These are phyloP conservation scores for Iberis pinnata DNA, from an alignment of 345 rosid genomes.

Conservation along the genomic window DNA sequence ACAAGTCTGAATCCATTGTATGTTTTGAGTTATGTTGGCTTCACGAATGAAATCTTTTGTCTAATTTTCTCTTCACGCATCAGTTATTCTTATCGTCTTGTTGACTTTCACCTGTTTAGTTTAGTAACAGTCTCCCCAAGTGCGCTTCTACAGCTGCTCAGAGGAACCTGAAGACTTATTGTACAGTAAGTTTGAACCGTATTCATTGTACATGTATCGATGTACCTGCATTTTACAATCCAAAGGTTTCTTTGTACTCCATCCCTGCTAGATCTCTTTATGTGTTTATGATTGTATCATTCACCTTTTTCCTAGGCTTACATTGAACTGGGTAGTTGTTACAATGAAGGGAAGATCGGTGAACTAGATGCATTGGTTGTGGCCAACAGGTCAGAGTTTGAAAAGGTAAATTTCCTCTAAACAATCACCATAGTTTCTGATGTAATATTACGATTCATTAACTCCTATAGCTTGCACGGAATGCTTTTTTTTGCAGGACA, in stretches of 20 bases:
- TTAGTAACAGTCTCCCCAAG: conserved; percentile 67
- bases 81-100: conserved; percentile 17
- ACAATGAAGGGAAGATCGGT: conserved; percentile 51
- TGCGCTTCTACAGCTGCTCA: conserved; percentile 78
- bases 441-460: too few relatives aligned
- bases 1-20: too few relatives aligned
- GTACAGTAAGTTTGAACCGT: conserved; percentile 23
- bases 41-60: background rate
- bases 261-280: conserved; percentile 2
- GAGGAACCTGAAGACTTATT: conserved; percentile 60
- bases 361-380: conserved; percentile 52
- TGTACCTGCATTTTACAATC: background rate
- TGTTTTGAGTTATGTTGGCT: conserved; percentile 15
- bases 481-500: conserved; percentile 53
- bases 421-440: conserved; percentile 14
- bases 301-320: conserved; percentile 49
- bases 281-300: conserved; percentile 12
- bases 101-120: conserved; percentile 40
- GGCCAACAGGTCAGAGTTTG: conserved; percentile 50
- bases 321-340: conserved; percentile 58
- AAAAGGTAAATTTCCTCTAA: conserved; percentile 43
- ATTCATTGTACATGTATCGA: background rate
- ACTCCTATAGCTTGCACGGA: conserved; percentile 13
- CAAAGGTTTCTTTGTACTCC: background rate
- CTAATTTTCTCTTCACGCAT: conserved; percentile 9